phyloP scores from a whole-genome alignment of 495 filamentous ascomycete species.

The Darksidea phi region DNA sequence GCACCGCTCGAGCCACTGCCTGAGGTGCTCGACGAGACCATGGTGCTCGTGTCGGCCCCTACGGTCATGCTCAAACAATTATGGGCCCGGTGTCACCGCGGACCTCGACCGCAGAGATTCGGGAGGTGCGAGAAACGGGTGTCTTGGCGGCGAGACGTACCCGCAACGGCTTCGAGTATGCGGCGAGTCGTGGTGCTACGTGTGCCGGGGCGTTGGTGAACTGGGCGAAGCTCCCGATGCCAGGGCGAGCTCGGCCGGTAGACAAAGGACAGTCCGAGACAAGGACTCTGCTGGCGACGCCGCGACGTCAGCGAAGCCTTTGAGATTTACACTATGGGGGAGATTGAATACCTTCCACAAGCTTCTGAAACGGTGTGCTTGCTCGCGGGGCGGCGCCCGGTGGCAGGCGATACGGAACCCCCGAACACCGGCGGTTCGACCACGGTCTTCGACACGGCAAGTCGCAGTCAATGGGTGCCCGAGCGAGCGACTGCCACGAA shows the following conservation, averaged over 20 bases:
- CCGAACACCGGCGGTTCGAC: slow-evolving; percentile 29
- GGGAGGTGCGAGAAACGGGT: neutral
- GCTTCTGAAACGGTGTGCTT: neutral
- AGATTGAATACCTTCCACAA: slow-evolving; percentile 19
- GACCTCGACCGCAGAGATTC: neutral
- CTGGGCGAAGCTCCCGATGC: slow-evolving; percentile 4
- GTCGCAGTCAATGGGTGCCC: slow-evolving; percentile 14
- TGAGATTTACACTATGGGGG: neutral
- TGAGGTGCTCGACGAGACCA: slow-evolving; percentile 25
- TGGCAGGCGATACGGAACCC: slow-evolving; percentile 17
- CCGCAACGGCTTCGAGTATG: neutral
- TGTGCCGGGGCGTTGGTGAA: neutral
- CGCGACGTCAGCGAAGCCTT: slow-evolving; percentile 20
- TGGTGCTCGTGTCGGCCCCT: slow-evolving; percentile 23
- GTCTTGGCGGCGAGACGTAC: neutral
- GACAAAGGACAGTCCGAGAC: slow-evolving; percentile 31
- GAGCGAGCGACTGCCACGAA: neutral
- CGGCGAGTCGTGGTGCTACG: neutral
- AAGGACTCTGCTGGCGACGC: slow-evolving; percentile 21
- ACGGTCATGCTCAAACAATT: slow-evolving; percentile 20
- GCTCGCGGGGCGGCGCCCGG: neutral
- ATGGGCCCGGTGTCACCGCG: slow-evolving; percentile 5
- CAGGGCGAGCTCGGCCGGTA: slow-evolving; percentile 19
- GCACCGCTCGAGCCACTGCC: slow-evolving; percentile 22
- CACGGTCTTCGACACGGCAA: slow-evolving; percentile 23